Conservation (phyloP, 129 eudicot species). For the Sambucus nigra region DNA sequence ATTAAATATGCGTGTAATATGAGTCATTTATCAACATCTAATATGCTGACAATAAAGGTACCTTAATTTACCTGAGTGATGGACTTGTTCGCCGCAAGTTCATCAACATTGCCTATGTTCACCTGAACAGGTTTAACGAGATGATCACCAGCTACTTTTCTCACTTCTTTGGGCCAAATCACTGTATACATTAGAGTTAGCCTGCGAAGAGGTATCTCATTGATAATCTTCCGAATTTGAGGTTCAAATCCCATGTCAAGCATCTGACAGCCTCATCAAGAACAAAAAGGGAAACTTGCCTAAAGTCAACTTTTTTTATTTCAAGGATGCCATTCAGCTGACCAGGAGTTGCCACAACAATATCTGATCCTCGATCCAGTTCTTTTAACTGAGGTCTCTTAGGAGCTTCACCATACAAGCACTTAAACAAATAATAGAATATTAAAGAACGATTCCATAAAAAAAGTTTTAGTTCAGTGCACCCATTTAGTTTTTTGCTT, state of each 20-base stretch:
- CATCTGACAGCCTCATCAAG: slow-evolving; percentile 97
- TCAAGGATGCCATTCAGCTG: slow-evolving; percentile 93
- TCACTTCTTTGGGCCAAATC: slow-evolving; percentile 97
- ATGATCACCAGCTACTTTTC: slow-evolving; percentile 82
- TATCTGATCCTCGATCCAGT: slow-evolving; percentile 80
- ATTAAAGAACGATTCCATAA: too few species aligned
- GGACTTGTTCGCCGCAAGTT: slow-evolving; percentile 93
- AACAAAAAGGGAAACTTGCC: slow-evolving; percentile 76
- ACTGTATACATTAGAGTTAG: slow-evolving; percentile 97
- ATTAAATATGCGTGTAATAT: too few species aligned
- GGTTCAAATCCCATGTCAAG: slow-evolving; percentile 99
- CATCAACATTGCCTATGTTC: slow-evolving; percentile 83
- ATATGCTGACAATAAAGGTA: neutral
- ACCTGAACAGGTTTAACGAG: slow-evolving; percentile 84
- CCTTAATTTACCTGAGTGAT: slow-evolving; percentile 66
- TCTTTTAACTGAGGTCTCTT: slow-evolving; percentile 83
- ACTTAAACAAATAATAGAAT: slow-evolving; percentile 26
- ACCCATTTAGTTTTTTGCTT: too few species aligned
- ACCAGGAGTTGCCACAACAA: slow-evolving; percentile 95
- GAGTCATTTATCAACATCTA: too few species aligned
- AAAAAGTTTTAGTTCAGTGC: too few species aligned
- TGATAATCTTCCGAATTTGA: slow-evolving; percentile 89
- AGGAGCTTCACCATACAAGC: slow-evolving; percentile 94
- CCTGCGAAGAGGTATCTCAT: slow-evolving; percentile 81
- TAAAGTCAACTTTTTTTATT: slow-evolving; percentile 61